Percentiles rank a stretch among this genome's conserved stretches.
Conservation (phyloP, 768 basidiomycete genomes). For the Melanogaster broomeanus region DNA sequence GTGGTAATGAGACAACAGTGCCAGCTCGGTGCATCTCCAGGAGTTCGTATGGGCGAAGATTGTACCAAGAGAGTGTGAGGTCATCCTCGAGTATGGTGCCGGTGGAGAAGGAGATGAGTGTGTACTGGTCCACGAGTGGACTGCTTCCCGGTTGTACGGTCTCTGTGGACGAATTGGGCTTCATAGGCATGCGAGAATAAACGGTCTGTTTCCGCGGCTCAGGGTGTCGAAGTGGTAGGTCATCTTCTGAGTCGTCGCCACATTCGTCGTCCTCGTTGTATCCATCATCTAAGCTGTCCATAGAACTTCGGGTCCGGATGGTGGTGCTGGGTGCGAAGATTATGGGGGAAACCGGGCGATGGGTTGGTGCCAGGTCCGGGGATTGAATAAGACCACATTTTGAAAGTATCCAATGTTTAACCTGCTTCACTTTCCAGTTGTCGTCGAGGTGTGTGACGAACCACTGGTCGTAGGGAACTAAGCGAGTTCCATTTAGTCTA, state of each 20-base stretch:
- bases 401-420: conserved; percentile 63
- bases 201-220: conserved; percentile 1
- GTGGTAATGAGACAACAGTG: conserved; percentile 44
- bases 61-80: conserved; percentile 56
- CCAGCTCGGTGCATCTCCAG: conserved; percentile 63
- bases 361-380: conserved; percentile 18
- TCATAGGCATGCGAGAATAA: conserved; percentile 8
- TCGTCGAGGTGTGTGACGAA: conserved; percentile 67
- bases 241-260: conserved; percentile 28
- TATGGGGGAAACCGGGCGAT: conserved; percentile 64
- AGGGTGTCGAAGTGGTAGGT: conserved; percentile 9
- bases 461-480: conserved; percentile 79
- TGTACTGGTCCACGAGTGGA: conserved; percentile 40
- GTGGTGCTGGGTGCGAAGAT: conserved; percentile 51
- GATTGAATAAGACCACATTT: conserved; percentile 49
- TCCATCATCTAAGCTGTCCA: conserved; percentile 28
- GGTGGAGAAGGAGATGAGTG: conserved; percentile 65
- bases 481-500: background rate
- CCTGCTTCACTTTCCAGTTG: conserved; percentile 58
- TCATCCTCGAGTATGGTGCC: conserved; percentile 74
- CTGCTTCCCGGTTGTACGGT: conserved; percentile 6
- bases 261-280: conserved; percentile 35
- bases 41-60: conserved; percentile 61
- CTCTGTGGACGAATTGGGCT: conserved; percentile 12
- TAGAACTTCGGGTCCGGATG: conserved; percentile 11